Conservation (phyloP, 2,329 filamentous ascomycete genomes). For the Polychaeton citri region DNA sequence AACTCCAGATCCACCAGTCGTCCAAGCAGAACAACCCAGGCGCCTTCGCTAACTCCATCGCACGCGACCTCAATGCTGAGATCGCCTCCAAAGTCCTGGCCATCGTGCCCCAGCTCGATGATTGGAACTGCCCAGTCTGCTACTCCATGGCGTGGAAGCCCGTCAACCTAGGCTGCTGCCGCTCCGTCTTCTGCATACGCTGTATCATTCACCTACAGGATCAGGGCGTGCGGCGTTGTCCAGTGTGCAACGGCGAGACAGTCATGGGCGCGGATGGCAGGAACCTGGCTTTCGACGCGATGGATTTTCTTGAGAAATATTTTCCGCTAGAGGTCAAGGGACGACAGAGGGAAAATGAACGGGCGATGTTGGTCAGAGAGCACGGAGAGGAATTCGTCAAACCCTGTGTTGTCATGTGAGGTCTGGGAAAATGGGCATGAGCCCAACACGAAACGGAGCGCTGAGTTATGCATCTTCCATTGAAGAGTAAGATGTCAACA, state of each 20-base stretch:
- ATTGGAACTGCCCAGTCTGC: slow-evolving; percentile 73
- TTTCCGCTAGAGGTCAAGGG: slow-evolving; percentile 61
- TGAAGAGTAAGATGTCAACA: no score
- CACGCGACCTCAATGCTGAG: slow-evolving; percentile 62
- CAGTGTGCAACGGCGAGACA: slow-evolving; percentile 60
- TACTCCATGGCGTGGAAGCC: slow-evolving; percentile 69
- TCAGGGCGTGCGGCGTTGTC: slow-evolving; percentile 53
- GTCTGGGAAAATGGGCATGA: background rate
- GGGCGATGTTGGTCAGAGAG: slow-evolving; percentile 48
- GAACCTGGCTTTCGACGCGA: slow-evolving; percentile 53
- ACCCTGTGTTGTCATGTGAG: slow-evolving; percentile 19
- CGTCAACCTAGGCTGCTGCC: slow-evolving; percentile 56
- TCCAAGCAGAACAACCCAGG: slow-evolving; percentile 36
- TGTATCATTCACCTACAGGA: slow-evolving; percentile 72
- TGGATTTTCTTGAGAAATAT: slow-evolving; percentile 58
- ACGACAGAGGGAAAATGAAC: slow-evolving; percentile 53
- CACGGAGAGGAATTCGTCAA: slow-evolving; percentile 23
- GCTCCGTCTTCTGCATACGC: slow-evolving; percentile 70
- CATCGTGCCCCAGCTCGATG: slow-evolving; percentile 67
- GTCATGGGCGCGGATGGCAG: slow-evolving; percentile 57
- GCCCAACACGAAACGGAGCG: no score
- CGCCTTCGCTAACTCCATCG: slow-evolving; percentile 53
- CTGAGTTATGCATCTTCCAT: no score
- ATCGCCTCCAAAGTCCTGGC: slow-evolving; percentile 60
- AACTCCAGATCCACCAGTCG: slow-evolving; percentile 27